Evolutionary conservation across 2,329 filamentous ascomycete species (phyloP).

Genomic region (Cercospora zeae-maydis): DNA sequence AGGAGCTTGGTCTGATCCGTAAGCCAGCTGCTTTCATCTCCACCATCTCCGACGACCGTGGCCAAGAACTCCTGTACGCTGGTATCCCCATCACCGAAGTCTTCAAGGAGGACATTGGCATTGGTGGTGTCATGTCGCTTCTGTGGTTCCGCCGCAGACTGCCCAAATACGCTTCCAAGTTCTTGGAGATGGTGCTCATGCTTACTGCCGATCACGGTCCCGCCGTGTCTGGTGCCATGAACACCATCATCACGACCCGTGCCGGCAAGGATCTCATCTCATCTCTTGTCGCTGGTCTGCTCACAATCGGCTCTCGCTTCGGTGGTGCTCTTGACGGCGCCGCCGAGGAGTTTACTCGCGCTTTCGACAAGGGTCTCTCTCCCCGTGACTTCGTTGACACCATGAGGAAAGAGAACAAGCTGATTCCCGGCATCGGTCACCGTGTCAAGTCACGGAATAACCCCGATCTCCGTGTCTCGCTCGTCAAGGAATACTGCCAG

Average conservation of each 20-base stretch:
- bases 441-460: slow-evolving; percentile 99
- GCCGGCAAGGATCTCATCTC: slow-evolving; percentile 98
- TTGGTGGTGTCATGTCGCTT: slow-evolving; percentile 99
- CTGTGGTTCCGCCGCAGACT: slow-evolving; percentile 99
- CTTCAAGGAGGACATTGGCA: slow-evolving; percentile 97
- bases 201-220: slow-evolving; percentile 98
- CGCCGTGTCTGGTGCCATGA: slow-evolving; percentile 99
- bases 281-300: slow-evolving; percentile 88
- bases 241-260: slow-evolving; percentile 99
- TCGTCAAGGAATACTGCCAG: slow-evolving; percentile 98
- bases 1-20: slow-evolving; percentile 98
- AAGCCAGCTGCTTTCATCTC: slow-evolving; percentile 99
- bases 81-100: slow-evolving; percentile 99
- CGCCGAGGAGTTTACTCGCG: slow-evolving; percentile 96
- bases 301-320: slow-evolving; percentile 97
- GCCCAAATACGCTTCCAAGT: slow-evolving; percentile 93
- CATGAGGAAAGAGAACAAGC: slow-evolving; percentile 99
- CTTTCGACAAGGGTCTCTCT: slow-evolving; percentile 95
- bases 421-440: slow-evolving; percentile 98
- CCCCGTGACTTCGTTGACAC: slow-evolving; percentile 98
- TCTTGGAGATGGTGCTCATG: slow-evolving; percentile 99
- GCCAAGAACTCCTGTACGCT: slow-evolving; percentile 96
- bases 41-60: slow-evolving; percentile 99
- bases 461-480: slow-evolving; percentile 97
- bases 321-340: slow-evolving; percentile 97